Evolutionary conservation across 306 rosid species (phyloP).

Genomic region (barrel medic (Medicago truncatula)): MtrunA17r5.0-ANR NC_053049.1:11448501-11449000

Average conservation of each 20-base stretch:
- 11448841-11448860: conserved; percentile 44
- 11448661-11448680: conserved; percentile 12
- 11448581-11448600: conserved; percentile 47
- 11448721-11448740: conserved; percentile 23
- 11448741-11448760: conserved; percentile 35
- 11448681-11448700: conserved; percentile 30
- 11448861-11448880: conserved; percentile 61
- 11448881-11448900: conserved; percentile 80
- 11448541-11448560: conserved; percentile 59
- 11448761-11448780: conserved; percentile 24
- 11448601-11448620: conserved; percentile 49
- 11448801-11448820: neutral
- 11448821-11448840: conserved; percentile 28
- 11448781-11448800: conserved; percentile 31
- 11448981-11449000: no score
- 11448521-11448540: conserved; percentile 45
- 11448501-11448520: conserved; percentile 56
- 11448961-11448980: neutral
- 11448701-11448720: conserved; percentile 10
- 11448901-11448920: conserved; percentile 77
- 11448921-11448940: conserved; percentile 65
- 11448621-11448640: conserved; percentile 48
- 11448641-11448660: conserved; percentile 52
- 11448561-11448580: conserved; percentile 77
- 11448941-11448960: conserved; percentile 33